Evolutionary conservation across 805 yeast genomes (phyloP), one percentile per base, ranked within the genome.

Genomic region (Yarrowia deformans): DNA sequence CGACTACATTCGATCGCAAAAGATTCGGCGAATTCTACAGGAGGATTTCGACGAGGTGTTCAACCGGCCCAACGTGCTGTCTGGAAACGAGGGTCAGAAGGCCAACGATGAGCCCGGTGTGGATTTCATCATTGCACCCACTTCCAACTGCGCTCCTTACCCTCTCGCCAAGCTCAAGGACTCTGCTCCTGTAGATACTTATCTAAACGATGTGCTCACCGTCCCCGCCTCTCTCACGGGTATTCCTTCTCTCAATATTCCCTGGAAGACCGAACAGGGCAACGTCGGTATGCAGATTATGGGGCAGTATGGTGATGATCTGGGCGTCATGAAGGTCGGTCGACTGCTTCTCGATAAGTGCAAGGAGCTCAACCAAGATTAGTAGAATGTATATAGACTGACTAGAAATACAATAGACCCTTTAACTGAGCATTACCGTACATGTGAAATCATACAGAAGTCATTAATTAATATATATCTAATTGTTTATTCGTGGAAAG

Each of bases 201-300:
- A 90, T 73, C 81, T 89, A 67, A 90, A 92, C 77, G 99, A 95
- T 77, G 86, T 90, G 0, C 83, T 93, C 69, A 91, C 97, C 0
- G 90, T 93, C 5, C 98, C 99, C 0, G 90, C 95, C 49, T 93
- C 97, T 1, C 79, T 96, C 70, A 96, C 97, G 0, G 98, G 98
- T 0, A 77, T 94, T 1, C 99, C 99, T 0, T 86, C 97, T 0
- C 83, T 94, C 12, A 84, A 90, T 1, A 80, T 93, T 1, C 99
- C 99, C 0, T 82, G 84, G 73, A 75, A 73, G 1, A 74, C 74
- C 1, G 77, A 79, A 1, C 77, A 79, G 0, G 70, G 77, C 10
- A 81, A 85, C 0, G 79, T 85, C 12, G 97, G 97, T 0, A 80
- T 95, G 35, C 98, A 96, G 75, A 72, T 95, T 1, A 84, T 89